phyloP scores from a whole-genome alignment of 139 green algal genomes.

The Picochlorum sp. region DNA sequence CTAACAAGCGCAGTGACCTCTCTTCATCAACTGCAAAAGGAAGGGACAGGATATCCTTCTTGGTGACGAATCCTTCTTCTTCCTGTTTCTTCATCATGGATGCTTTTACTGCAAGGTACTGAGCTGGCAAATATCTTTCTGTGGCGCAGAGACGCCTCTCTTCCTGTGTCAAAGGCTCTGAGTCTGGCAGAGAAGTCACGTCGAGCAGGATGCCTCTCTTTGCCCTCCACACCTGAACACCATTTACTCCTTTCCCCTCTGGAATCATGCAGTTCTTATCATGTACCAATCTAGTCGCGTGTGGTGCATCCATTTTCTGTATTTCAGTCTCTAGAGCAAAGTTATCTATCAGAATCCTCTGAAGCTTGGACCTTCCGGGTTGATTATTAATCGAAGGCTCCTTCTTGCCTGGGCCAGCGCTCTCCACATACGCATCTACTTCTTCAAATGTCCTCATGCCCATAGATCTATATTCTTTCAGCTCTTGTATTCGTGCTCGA shows the following conservation, averaged over 20 bases:
- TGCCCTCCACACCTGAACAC: constrained; percentile 42
- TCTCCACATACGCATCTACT: constrained; percentile 50
- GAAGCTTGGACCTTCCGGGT: constrained; percentile 1
- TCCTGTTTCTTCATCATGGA: constrained; percentile 40
- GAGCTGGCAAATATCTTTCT: constrained; percentile 59
- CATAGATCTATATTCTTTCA: constrained; percentile 61
- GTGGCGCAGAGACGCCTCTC: constrained; percentile 69
- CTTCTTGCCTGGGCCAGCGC: constrained; percentile 1
- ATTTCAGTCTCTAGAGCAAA: constrained; percentile 7
- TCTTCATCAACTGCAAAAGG: constrained; percentile 18
- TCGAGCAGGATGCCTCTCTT: constrained; percentile 59
- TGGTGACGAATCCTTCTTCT: constrained; percentile 5
- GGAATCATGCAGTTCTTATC: background rate
- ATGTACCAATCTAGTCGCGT: background rate
- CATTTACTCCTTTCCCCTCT: constrained; percentile 9
- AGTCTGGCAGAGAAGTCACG: constrained; percentile 59
- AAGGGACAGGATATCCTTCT: constrained; percentile 12
- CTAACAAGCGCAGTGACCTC: constrained; percentile 14
- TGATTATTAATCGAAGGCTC: background rate
- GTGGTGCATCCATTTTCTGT: background rate
- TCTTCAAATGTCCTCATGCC: constrained; percentile 67
- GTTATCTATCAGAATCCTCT: constrained; percentile 10
- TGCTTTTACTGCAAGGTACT: constrained; percentile 82
- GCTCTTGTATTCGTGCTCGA: constrained; percentile 68
- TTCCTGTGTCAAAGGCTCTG: constrained; percentile 45